Evolutionary conservation across 192 early-diverging fungal genomes (phyloP).

Genomic region (Physocladia obscura): DNA sequence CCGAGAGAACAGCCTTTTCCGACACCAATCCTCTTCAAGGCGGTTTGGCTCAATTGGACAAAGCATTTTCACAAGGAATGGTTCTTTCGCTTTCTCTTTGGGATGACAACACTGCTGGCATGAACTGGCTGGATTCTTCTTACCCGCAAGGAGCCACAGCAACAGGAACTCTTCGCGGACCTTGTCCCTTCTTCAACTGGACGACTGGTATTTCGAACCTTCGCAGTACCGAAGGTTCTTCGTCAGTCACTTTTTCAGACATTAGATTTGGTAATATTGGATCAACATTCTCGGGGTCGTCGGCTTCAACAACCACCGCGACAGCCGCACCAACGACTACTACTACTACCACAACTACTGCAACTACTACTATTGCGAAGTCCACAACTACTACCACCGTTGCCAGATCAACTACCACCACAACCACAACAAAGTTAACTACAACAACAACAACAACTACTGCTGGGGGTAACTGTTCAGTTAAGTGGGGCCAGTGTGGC

Average conservation of each 20-base stretch:
- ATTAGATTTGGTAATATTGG: constrained; percentile 37
- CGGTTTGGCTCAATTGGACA: constrained; percentile 36
- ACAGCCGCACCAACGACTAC: neutral
- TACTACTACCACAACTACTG: neutral
- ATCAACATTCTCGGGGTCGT: constrained; percentile 17
- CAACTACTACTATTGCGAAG: neutral
- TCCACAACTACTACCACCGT: neutral
- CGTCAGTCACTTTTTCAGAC: constrained; percentile 33
- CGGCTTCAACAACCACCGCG: neutral
- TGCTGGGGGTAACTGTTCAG: no score
- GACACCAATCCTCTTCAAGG: constrained; percentile 38
- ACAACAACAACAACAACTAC: neutral
- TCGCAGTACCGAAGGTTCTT: constrained; percentile 1
- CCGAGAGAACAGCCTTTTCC: constrained; percentile 31
- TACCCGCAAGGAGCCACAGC: constrained; percentile 11
- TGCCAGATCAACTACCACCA: neutral
- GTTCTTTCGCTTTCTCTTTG: constrained; percentile 37
- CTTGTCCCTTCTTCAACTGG: constrained; percentile 26
- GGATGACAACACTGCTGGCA: constrained; percentile 35
- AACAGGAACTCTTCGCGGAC: constrained; percentile 25
- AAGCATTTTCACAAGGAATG: constrained; percentile 33
- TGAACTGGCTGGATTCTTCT: constrained; percentile 44
- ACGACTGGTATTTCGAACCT: constrained; percentile 8
- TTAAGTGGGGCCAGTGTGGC: no score
- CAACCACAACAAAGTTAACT: neutral